These are phyloP conservation scores for Monilinia aucupariae DNA, from an alignment of 2,329 filamentous ascomycete species.

Conservation along the genomic window DNA sequence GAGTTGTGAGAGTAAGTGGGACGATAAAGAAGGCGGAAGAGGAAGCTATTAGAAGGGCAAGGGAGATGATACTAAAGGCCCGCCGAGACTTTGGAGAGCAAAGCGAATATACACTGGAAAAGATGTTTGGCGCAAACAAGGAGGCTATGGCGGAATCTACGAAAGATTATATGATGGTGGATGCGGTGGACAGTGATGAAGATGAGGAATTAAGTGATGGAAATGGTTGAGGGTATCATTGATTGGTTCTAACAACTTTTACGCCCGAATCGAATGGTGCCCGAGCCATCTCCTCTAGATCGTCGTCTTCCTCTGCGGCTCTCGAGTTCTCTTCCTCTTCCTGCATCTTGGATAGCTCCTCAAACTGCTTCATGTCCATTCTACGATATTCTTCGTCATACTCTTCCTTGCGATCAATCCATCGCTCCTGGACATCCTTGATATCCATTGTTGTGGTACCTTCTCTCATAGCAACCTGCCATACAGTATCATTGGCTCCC, in stretches of 20 bases:
- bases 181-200: slow-evolving; percentile 44
- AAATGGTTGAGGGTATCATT: slow-evolving; percentile 43
- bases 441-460: slow-evolving; percentile 71
- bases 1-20: slow-evolving; percentile 81
- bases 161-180: slow-evolving; percentile 41
- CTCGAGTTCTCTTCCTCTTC: slow-evolving; percentile 38
- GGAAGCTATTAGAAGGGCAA: slow-evolving; percentile 76
- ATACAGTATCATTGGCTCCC: slow-evolving; percentile 92
- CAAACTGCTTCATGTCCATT: slow-evolving; percentile 63
- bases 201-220: slow-evolving; percentile 42
- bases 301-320: slow-evolving; percentile 28
- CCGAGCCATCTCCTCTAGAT: slow-evolving; percentile 21
- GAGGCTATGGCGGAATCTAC: slow-evolving; percentile 29
- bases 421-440: slow-evolving; percentile 88
- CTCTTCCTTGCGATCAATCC: slow-evolving; percentile 85
- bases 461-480: slow-evolving; percentile 88
- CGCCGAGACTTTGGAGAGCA: slow-evolving; percentile 45
- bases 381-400: slow-evolving; percentile 59
- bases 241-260: slow-evolving; percentile 60
- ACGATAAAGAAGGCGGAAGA: slow-evolving; percentile 91
- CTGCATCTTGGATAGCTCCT: slow-evolving; percentile 61
- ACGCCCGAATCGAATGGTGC: slow-evolving; percentile 38
- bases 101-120: slow-evolving; percentile 36
- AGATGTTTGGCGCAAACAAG: slow-evolving; percentile 37
- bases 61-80: slow-evolving; percentile 63